Evolutionary conservation across 1,284 basidiomycete genomes (phyloP).

Genomic region (Heterobasidion irregulare): DNA sequence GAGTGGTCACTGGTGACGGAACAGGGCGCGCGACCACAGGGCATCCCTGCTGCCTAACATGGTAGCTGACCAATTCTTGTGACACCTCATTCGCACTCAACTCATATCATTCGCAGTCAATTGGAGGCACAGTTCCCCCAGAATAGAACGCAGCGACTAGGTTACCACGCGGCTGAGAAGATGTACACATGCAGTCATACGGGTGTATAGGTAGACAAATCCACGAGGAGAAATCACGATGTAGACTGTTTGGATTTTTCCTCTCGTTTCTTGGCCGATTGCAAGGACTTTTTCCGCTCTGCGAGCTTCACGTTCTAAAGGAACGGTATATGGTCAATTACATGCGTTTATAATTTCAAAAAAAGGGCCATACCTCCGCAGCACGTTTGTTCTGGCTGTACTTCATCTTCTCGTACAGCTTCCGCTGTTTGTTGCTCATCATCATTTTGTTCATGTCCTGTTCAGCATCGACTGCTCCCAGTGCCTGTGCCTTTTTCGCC

Average conservation of each 20-base stretch:
- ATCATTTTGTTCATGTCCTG: conserved; percentile 97
- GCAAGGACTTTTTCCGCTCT: conserved; percentile 13
- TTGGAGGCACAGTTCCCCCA: no score
- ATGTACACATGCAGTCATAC: no score
- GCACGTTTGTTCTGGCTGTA: conserved; percentile 77
- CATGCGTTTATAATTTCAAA: background rate
- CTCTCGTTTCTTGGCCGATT: conserved; percentile 16
- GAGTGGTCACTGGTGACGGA: background rate
- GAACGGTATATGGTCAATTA: conserved; percentile 3
- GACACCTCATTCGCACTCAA: no score
- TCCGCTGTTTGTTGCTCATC: conserved; percentile 96
- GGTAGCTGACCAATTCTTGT: no score
- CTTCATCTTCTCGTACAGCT: conserved; percentile 95
- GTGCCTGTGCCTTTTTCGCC: conserved; percentile 24
- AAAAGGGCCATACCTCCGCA: conserved; percentile 59
- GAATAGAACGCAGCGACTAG: no score
- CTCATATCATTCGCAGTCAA: no score
- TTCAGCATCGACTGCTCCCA: conserved; percentile 42
- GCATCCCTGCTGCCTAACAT: no score
- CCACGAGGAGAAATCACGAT: no score
- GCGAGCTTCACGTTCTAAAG: conserved; percentile 16
- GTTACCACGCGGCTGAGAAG: no score
- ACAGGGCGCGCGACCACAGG: no score
- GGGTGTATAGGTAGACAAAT: no score
- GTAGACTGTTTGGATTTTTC: conserved; percentile 4